phyloP scores from a whole-genome alignment of 306 rosid genomes.

The Hylodesmum podocarpum region DNA sequence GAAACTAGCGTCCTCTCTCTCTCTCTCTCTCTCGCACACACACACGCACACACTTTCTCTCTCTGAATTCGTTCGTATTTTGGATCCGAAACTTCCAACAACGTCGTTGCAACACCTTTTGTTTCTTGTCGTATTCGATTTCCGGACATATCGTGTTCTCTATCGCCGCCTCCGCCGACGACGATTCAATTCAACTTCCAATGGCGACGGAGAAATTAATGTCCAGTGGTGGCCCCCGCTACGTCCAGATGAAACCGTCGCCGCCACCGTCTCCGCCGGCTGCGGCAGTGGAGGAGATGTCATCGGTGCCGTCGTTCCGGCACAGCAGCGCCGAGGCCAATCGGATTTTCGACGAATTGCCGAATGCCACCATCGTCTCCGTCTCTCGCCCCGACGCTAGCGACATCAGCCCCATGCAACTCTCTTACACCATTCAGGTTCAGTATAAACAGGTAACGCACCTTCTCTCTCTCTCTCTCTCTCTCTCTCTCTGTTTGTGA shows the following conservation, averaged over 20 bases:
- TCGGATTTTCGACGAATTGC: conserved; percentile 89
- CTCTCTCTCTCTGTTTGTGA: neutral
- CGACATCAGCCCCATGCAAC: conserved; percentile 92
- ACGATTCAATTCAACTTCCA: conserved; percentile 34
- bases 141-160: neutral
- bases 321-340: conserved; percentile 41
- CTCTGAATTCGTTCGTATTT: conserved; percentile 9
- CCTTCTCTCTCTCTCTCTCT: neutral
- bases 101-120: conserved; percentile 5
- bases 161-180: neutral
- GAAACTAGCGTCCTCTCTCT: conserved; percentile 1
- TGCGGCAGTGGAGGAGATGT: conserved; percentile 7
- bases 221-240: conserved; percentile 52
- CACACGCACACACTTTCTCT: too few relatives aligned
- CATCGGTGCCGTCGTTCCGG: conserved; percentile 50
- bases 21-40: conserved; percentile 17
- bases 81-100: conserved; percentile 29
- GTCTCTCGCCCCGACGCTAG: conserved; percentile 95
- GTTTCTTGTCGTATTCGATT: neutral
- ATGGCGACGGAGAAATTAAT: conserved; percentile 84
- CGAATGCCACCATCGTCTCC: conserved; percentile 69
- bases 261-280: conserved; percentile 42
- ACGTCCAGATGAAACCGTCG: conserved; percentile 71
- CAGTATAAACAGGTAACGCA: conserved; percentile 74
- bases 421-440: conserved; percentile 81